Evolutionary conservation across 345 rosid genomes (phyloP), one percentile per base, ranked within the genome.

Genomic region (Acer campestre): DNA sequence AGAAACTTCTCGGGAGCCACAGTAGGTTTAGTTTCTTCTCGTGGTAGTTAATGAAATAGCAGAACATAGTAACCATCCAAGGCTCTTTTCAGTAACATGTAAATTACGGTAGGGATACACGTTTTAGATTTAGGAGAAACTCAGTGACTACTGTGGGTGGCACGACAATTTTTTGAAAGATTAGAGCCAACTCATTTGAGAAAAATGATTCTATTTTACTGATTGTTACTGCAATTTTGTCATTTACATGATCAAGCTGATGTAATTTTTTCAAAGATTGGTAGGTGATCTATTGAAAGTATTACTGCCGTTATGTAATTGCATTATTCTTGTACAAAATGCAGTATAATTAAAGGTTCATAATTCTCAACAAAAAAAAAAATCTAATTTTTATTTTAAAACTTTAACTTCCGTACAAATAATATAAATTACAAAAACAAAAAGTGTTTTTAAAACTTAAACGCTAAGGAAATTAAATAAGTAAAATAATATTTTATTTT

Each of bases 21-120:
- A 80, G 73, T 16, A 11, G 73, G 68, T 83, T 87, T 71, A 74
- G 80, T 80, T 80, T 84, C 77, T 84, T 88, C 42, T 77, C 46
- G 67, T 82, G 84, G 89, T 81, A 82, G 84, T 42, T 10, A 49
- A 40, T 35, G 66, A 46, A 35, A 78, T 18, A 11, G 55, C 53
- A 22, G 55, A 42, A 1, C 11, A 65, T 49, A 62, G 40, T 25
- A 20, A 31, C 12, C 17, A 6, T 14, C 16, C 49, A 63, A 22
- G 25, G 23, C 53, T 7, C 31, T 22, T 53, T 75, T 35, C 44
- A 12, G 46, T 48, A 38, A 66, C 23, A 17, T 48, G 79, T 74
- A 55, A 74, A 17, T 53, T 4, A 17, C 25, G 16, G 25, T 29
- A 53, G 68, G 73, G 46, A 58, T 74, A 7, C 18, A 70, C 29